Percentiles rank a stretch among this genome's conserved stretches.
These are phyloP conservation scores for Ascochyta pisi DNA, from an alignment of 2,329 filamentous ascomycete genomes.

Conservation along the genomic window DNA sequence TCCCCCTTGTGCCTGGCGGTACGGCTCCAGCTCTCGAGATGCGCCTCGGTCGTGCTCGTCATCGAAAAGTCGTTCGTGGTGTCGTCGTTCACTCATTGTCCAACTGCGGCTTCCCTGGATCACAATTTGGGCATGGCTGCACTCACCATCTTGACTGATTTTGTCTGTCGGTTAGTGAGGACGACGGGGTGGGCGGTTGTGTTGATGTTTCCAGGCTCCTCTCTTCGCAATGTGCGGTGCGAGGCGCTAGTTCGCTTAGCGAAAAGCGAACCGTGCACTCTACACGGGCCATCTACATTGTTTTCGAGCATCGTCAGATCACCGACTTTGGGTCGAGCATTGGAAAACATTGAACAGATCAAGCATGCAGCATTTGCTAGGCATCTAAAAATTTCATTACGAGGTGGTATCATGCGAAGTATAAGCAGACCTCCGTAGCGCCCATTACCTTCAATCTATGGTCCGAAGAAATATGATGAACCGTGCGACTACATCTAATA, in stretches of 20 bases:
- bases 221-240: neutral
- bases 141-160: slow-evolving; percentile 53
- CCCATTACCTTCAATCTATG: slow-evolving; percentile 5
- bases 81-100: slow-evolving; percentile 38
- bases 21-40: slow-evolving; percentile 1
- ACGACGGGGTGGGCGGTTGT: slow-evolving; percentile 46
- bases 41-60: slow-evolving; percentile 28
- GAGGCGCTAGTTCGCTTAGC: slow-evolving; percentile 14
- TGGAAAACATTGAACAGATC: neutral
- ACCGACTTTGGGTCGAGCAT: neutral
- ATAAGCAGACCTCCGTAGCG: slow-evolving; percentile 13
- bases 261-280: neutral
- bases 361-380: neutral
- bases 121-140: slow-evolving; percentile 6
- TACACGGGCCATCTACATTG: neutral
- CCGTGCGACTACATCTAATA: slow-evolving; percentile 45
- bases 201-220: slow-evolving; percentile 25
- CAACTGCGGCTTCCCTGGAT: slow-evolving; percentile 21
- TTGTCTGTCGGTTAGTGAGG: slow-evolving; percentile 45
- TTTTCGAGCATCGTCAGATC: neutral
- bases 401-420: slow-evolving; percentile 40
- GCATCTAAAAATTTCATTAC: slow-evolving; percentile 10
- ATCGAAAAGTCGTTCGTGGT: slow-evolving; percentile 23
- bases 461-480: slow-evolving; percentile 13
- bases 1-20: slow-evolving; percentile 2